Conservation (phyloP, 371 early-diverging fungal species). For the Amoeboradix gromovi region DNA sequence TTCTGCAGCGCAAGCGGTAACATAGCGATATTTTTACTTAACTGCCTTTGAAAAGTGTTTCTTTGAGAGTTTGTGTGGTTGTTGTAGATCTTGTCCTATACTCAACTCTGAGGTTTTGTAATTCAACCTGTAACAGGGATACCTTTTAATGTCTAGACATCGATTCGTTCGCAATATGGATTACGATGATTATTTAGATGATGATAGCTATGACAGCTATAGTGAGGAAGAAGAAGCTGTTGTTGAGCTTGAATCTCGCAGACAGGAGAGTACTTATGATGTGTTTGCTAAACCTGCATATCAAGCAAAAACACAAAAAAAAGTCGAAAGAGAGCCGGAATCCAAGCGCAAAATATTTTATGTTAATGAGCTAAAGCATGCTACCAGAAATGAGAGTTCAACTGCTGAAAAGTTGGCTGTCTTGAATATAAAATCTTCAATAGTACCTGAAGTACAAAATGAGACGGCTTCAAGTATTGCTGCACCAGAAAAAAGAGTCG, state of each 20-base stretch:
- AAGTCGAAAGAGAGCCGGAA: neutral
- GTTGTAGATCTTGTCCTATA: too few species aligned
- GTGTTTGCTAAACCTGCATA: neutral
- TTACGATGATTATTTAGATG: conserved; percentile 1
- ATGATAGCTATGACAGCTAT: neutral
- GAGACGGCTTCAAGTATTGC: neutral
- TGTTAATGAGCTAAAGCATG: neutral
- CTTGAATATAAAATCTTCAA: neutral
- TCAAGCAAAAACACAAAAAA: neutral
- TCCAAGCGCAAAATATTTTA: neutral
- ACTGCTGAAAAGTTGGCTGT: neutral
- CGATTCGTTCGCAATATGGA: neutral
- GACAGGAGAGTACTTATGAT: neutral
- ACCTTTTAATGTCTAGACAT: neutral
- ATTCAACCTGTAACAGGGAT: too few species aligned
- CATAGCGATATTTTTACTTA: too few species aligned
- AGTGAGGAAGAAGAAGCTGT: neutral
- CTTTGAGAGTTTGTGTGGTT: too few species aligned
- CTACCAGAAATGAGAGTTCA: neutral
- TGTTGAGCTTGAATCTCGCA: neutral
- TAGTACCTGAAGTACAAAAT: neutral
- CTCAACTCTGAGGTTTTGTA: too few species aligned
- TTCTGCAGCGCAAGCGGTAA: too few species aligned
- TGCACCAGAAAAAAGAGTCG: neutral
- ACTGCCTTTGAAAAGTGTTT: too few species aligned